Conservation (phyloP, 495 filamentous ascomycete species). For the Neurospora sp. region DNA sequence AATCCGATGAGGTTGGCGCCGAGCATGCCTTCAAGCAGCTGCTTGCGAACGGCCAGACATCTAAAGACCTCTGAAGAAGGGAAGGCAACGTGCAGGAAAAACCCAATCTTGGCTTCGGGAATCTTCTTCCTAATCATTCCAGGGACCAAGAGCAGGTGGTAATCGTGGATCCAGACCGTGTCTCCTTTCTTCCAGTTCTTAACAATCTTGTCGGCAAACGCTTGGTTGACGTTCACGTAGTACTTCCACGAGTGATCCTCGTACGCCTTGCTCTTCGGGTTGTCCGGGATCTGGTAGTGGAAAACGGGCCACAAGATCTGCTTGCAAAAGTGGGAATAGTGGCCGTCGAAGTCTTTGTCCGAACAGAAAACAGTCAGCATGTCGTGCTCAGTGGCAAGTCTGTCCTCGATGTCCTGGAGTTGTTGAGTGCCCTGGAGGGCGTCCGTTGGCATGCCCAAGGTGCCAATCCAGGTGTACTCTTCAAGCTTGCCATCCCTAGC, state of each 20-base stretch:
- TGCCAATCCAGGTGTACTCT: slow-evolving; percentile 79
- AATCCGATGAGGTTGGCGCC: slow-evolving; percentile 87
- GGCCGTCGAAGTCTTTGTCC: slow-evolving; percentile 82
- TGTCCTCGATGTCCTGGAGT: slow-evolving; percentile 68
- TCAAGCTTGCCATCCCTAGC: slow-evolving; percentile 50
- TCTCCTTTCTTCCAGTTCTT: slow-evolving; percentile 87
- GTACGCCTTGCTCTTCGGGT: slow-evolving; percentile 95
- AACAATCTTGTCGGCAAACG: slow-evolving; percentile 79
- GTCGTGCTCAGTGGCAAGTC: slow-evolving; percentile 66
- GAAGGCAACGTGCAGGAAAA: slow-evolving; percentile 91
- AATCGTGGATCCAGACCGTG: slow-evolving; percentile 89
- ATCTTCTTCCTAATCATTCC: slow-evolving; percentile 77
- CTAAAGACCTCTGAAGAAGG: slow-evolving; percentile 92
- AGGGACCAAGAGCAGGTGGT: slow-evolving; percentile 87
- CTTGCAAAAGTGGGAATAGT: slow-evolving; percentile 91
- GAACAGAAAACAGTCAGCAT: slow-evolving; percentile 73
- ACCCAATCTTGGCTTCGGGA: slow-evolving; percentile 85
- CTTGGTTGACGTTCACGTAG: slow-evolving; percentile 82
- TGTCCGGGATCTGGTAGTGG: slow-evolving; percentile 93
- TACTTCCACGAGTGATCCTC: slow-evolving; percentile 93
- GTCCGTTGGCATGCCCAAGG: slow-evolving; percentile 85
- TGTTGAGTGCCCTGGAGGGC: slow-evolving; percentile 55
- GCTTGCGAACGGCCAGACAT: slow-evolving; percentile 72
- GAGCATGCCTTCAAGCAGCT: slow-evolving; percentile 81
- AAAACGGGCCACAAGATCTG: slow-evolving; percentile 85